Percentiles rank a stretch among this genome's conserved stretches.
phyloP scores from a whole-genome alignment of 805 yeast genomes.

The Kodamaea fukazawae region DNA sequence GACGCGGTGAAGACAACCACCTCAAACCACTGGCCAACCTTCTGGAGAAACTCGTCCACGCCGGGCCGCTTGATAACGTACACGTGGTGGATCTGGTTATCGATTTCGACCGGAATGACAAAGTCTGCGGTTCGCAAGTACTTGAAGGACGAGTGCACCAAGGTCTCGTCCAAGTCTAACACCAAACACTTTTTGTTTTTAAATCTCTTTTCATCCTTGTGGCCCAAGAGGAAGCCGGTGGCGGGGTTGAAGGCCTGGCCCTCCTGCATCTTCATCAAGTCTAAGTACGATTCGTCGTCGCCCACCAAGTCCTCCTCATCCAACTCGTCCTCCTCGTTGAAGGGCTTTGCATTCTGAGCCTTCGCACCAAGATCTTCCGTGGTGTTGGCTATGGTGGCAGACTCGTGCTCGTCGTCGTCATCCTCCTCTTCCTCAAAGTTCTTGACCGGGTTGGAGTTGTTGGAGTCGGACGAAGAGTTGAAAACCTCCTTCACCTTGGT shows the following conservation, averaged over 20 bases:
- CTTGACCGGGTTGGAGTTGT: constrained; percentile 15
- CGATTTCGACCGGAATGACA: constrained; percentile 96
- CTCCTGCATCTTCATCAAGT: constrained; percentile 62
- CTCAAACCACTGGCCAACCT: constrained; percentile 84
- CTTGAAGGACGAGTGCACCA: constrained; percentile 93
- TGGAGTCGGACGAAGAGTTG: constrained; percentile 9
- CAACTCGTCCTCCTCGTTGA: constrained; percentile 11
- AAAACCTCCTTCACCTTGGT: constrained; percentile 5
- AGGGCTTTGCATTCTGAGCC: constrained; percentile 21
- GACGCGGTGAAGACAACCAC: constrained; percentile 97
- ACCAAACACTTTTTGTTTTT: constrained; percentile 79
- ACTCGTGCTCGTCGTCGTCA: constrained; percentile 21
- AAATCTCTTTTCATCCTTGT: constrained; percentile 45
- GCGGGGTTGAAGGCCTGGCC: constrained; percentile 65
- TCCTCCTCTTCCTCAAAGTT: constrained; percentile 34
- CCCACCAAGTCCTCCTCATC: constrained; percentile 24
- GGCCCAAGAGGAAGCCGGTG: constrained; percentile 65
- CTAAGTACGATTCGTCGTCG: constrained; percentile 39
- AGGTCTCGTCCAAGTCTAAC: constrained; percentile 90
- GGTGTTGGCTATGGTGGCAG: constrained; percentile 36
- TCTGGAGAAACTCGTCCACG: constrained; percentile 84
- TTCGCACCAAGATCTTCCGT: constrained; percentile 24
- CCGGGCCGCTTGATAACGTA: constrained; percentile 98
- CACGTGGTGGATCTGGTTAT: constrained; percentile 86
- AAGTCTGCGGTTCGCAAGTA: constrained; percentile 91